Conservation (phyloP, 1,139 yeast genomes). For the Petasospora fabianii region DNA sequence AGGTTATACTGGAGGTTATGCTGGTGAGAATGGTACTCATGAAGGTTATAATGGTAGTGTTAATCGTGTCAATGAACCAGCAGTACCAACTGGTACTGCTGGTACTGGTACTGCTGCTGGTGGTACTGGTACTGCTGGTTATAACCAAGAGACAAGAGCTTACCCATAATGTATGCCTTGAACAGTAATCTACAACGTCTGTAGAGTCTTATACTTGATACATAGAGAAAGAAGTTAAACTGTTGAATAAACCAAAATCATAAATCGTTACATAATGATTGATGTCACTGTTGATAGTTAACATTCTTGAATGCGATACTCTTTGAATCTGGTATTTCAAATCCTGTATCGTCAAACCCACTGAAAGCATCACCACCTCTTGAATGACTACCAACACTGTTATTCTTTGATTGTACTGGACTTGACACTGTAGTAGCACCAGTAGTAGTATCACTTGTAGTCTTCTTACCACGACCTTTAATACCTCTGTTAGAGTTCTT, state of each 20-base stretch:
- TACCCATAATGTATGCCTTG: too few relatives aligned
- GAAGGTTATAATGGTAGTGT: slow-evolving; percentile 6
- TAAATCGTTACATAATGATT: neutral
- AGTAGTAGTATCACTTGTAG: neutral
- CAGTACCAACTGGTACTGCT: slow-evolving; percentile 1
- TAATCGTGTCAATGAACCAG: neutral
- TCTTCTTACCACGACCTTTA: slow-evolving; percentile 76
- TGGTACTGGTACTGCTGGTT: slow-evolving; percentile 1
- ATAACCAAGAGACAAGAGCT: too few relatives aligned
- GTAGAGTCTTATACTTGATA: too few relatives aligned
- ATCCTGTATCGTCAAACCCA: slow-evolving; percentile 7
- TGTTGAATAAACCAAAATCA: slow-evolving; percentile 1
- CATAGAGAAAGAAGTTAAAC: too few relatives aligned
- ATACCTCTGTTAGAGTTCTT: slow-evolving; percentile 89
- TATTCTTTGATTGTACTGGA: neutral
- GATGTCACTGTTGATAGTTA: slow-evolving; percentile 12
- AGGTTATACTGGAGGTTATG: too few relatives aligned
- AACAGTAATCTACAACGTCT: too few relatives aligned
- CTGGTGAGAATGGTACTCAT: too few relatives aligned
- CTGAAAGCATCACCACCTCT: slow-evolving; percentile 2
- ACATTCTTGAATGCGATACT: slow-evolving; percentile 18
- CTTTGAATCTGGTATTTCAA: slow-evolving; percentile 1
- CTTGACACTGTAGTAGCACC: slow-evolving; percentile 1
- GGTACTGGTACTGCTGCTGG: neutral
- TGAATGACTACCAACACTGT: neutral